Percentiles rank a stretch among this genome's conserved stretches.
Evolutionary conservation across 1,139 yeast genomes (phyloP).

Genomic region (Kodamaea ohmeri): DNA sequence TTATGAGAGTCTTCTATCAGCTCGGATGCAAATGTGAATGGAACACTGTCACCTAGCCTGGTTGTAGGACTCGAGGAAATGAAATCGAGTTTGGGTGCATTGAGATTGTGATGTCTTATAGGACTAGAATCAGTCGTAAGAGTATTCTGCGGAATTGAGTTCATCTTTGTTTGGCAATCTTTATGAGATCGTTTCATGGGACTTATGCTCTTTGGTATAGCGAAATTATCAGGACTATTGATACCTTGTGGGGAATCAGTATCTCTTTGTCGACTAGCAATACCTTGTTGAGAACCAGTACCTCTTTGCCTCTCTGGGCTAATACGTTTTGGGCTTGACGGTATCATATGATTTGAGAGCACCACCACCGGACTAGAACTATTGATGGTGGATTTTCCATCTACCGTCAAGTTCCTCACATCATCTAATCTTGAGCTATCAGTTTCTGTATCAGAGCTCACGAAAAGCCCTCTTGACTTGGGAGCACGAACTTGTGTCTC

Average conservation of each 20-base stretch:
- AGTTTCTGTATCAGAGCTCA: not conserved
- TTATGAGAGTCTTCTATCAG: not conserved
- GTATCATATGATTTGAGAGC: not conserved
- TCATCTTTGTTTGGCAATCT: too few species aligned
- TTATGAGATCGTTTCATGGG: too few species aligned
- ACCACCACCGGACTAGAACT: not conserved
- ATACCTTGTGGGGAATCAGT: not conserved
- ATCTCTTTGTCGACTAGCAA: not conserved
- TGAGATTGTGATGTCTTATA: not conserved
- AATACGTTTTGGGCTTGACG: too few species aligned
- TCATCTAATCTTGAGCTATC: not conserved
- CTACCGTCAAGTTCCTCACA: too few species aligned
- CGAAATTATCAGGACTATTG: not conserved
- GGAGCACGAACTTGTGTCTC: not conserved
- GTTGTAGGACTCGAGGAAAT: conserved; percentile 1
- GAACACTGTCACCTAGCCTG: not conserved
- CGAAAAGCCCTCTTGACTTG: conserved; percentile 1
- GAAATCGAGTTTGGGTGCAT: not conserved
- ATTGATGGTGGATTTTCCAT: too few species aligned
- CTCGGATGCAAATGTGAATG: not conserved
- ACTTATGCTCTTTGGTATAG: too few species aligned
- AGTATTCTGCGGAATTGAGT: too few species aligned
- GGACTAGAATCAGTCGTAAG: too few species aligned
- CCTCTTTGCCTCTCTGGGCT: too few species aligned
- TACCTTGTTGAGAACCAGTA: not conserved